phyloP scores from a whole-genome alignment of 2,329 filamentous ascomycete genomes.

The Graphiopsis chlorocephala region DNA sequence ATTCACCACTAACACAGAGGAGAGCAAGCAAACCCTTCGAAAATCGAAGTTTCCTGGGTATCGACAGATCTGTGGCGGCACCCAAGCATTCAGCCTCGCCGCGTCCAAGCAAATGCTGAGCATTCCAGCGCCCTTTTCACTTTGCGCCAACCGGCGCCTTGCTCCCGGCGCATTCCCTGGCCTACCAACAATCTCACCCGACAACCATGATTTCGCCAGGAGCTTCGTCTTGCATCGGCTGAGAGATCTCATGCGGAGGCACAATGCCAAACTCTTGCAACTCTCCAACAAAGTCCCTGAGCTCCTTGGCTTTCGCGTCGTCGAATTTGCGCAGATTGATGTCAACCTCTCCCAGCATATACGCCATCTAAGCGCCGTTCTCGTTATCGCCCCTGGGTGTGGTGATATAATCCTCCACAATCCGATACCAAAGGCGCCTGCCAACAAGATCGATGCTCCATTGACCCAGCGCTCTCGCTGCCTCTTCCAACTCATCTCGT shows the following conservation, averaged over 20 bases:
- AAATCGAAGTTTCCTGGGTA: not conserved
- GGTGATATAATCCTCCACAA: not conserved
- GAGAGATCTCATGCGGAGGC: not conserved
- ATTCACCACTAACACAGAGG: not conserved
- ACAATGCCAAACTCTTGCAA: not conserved
- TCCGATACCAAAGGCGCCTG: not conserved
- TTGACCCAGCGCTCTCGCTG: not conserved
- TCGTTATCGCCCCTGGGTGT: not conserved
- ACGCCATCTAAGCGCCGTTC: not conserved
- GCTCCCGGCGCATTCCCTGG: not conserved
- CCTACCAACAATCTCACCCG: not conserved
- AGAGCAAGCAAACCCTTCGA: not conserved
- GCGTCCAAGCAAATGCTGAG: conserved; percentile 1
- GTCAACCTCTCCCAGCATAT: not conserved
- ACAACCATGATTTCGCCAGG: not conserved
- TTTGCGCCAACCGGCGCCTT: not conserved
- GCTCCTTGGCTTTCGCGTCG: not conserved
- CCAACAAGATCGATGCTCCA: conserved; percentile 12
- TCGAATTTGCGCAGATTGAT: not conserved
- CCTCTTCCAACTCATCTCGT: not conserved
- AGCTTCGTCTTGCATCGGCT: not conserved
- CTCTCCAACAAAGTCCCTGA: not conserved
- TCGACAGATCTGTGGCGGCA: not conserved
- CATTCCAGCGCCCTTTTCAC: not conserved
- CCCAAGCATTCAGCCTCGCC: not conserved